Evolutionary conservation across 106 monocot species (phyloP).

Genomic region (Allium cepa): DNA sequence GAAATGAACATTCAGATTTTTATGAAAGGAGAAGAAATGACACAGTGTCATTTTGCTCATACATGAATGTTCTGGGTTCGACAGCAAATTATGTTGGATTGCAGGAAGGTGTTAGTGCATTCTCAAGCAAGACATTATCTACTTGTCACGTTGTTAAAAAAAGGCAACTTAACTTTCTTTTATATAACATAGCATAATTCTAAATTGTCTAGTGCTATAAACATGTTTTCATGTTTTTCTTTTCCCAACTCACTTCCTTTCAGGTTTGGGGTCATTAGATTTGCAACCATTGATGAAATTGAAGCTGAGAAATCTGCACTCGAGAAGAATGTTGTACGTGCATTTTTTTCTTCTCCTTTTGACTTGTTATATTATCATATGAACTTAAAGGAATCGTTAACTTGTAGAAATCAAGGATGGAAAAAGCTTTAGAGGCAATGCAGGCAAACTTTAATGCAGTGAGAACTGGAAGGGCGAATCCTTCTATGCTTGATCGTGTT

Average conservation of each 20-base stretch:
- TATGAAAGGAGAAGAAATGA: conserved; percentile 6
- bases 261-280: conserved; percentile 21
- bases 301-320: conserved; percentile 76
- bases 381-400: too few species aligned
- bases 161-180: conserved; percentile 21
- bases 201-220: background rate
- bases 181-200: too few species aligned
- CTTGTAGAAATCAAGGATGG: conserved; percentile 81
- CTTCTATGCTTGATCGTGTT: conserved; percentile 86
- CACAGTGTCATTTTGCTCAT: background rate
- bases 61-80: conserved; percentile 16
- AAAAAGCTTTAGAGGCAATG: conserved; percentile 79
- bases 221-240: background rate
- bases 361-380: too few species aligned
- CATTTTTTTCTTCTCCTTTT: too few species aligned
- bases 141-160: conserved; percentile 8
- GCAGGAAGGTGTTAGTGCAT: conserved; percentile 16
- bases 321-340: conserved; percentile 62
- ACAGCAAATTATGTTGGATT: conserved; percentile 16
- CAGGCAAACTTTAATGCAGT: conserved; percentile 70
- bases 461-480: conserved; percentile 95
- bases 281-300: conserved; percentile 90
- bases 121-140: conserved; percentile 7
- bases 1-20: background rate
- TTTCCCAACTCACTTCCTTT: background rate